Evolutionary conservation across 768 basidiomycete species (phyloP).

Genomic region (Lyophyllum semitale): DNA sequence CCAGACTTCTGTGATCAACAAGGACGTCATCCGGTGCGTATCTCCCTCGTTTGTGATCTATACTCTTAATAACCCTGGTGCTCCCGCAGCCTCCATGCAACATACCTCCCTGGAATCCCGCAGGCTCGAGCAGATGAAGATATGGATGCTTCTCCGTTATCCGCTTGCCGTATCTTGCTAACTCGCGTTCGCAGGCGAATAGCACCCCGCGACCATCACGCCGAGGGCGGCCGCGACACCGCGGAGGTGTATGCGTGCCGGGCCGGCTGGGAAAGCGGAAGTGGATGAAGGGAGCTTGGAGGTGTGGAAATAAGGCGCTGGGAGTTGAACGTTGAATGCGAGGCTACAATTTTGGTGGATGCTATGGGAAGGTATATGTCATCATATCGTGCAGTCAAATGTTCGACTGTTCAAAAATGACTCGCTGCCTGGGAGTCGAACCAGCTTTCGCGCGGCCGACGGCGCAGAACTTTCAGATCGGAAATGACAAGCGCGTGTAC

Average conservation of each 20-base stretch:
- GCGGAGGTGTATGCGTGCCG: conserved; percentile 43
- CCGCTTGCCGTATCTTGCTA: background rate
- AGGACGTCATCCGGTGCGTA: conserved; percentile 84
- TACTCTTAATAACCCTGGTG: conserved; percentile 1
- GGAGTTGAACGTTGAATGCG: conserved; percentile 3
- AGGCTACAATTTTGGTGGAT: conserved; percentile 13
- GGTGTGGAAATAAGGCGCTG: background rate
- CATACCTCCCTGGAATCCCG: conserved; percentile 87
- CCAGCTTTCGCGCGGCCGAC: too few species aligned
- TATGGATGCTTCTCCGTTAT: conserved; percentile 60
- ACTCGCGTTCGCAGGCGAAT: conserved; percentile 60
- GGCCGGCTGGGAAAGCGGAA: conserved; percentile 29
- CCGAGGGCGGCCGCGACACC: conserved; percentile 52
- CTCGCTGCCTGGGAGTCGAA: too few species aligned
- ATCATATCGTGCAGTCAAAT: too few species aligned
- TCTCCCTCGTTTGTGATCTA: background rate
- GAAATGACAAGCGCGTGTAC: too few species aligned
- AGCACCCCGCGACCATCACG: conserved; percentile 52
- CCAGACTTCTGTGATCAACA: conserved; percentile 84
- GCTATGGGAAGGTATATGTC: too few species aligned
- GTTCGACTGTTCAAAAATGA: too few species aligned
- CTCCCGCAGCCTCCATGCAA: conserved; percentile 71
- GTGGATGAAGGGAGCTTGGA: conserved; percentile 7
- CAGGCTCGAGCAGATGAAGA: conserved; percentile 79
- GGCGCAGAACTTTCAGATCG: too few species aligned